Evolutionary conservation across 345 rosid genomes (phyloP).

Genomic region (Camelina sativa): DNA sequence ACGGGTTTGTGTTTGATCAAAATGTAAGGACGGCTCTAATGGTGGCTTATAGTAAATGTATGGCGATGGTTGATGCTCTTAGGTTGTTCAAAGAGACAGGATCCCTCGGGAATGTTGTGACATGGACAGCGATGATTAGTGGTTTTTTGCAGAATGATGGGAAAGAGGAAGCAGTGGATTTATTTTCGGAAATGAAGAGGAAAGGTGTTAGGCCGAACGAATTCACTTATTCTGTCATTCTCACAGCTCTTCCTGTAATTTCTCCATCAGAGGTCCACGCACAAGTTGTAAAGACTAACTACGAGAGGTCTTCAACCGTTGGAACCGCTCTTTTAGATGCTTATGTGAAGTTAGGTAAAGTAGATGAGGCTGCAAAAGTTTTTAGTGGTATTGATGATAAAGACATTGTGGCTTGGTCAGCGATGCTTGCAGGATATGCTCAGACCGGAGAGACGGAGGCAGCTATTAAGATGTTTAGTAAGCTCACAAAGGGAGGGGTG

Average conservation of each 20-base stretch:
- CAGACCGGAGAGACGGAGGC: constrained; percentile 68
- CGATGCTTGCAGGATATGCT: constrained; percentile 81
- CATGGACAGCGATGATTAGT: constrained; percentile 85
- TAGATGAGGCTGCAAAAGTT: constrained; percentile 63
- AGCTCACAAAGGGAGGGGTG: constrained; percentile 55
- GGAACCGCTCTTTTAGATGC: constrained; percentile 90
- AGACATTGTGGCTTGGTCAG: constrained; percentile 95
- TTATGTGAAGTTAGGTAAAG: constrained; percentile 63
- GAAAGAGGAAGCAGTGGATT: constrained; percentile 54
- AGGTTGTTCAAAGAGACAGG: constrained; percentile 53
- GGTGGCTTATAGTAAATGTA: constrained; percentile 71
- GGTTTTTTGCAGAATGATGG: constrained; percentile 72
- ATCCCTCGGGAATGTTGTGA: constrained; percentile 58
- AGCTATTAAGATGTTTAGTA: constrained; percentile 58
- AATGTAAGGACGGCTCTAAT: constrained; percentile 62
- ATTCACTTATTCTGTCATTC: constrained; percentile 80
- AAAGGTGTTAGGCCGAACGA: constrained; percentile 73
- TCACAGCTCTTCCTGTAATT: constrained; percentile 60
- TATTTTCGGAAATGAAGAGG: constrained; percentile 63
- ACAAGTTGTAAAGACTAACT: constrained; percentile 70
- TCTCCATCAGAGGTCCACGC: constrained; percentile 72
- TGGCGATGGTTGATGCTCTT: constrained; percentile 60
- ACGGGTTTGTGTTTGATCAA: constrained; percentile 59
- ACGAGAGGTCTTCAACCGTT: constrained; percentile 59
- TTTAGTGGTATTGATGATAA: constrained; percentile 62